Base-by-base conservation (phyloP, 768 basidiomycete genomes). In the Pulveroboletus sp. region DNA sequence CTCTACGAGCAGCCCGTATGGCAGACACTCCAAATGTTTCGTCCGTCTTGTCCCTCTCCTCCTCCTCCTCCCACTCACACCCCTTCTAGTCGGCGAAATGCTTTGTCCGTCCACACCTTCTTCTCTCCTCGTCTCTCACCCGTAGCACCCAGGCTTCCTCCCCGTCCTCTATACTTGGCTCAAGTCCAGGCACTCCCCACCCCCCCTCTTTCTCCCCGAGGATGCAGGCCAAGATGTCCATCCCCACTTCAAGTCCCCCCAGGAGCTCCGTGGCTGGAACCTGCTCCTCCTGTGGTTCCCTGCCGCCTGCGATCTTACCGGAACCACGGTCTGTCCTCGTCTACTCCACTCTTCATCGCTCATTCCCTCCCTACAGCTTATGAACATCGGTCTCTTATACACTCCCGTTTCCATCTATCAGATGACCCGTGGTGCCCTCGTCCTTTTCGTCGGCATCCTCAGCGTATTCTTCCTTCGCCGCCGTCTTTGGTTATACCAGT, bases 381-480 rank as follows among this genome's bases (percentile, higher is more conserved):
- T 98, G 97, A 97, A 97, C 64, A 76, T 95, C 56, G 97, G 97
- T 46, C 78, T 99, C 40, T 79, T 99, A 32, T 92, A 94, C 68
- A 94, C 94, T 2, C 95, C 95, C 24, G 97, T 99, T 46, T 94
- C 90, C 36, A 92, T 97, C 59, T 98, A 91, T 74, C 95, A 97
- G 69, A 95, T 97, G 94, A 91, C 85, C 52, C 84, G 88, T 50
- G 94, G 94, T 43, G 87, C 92, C 36, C 82, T 97, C 49, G 92
- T 97, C 40, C 79, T 95, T 45, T 98, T 94, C 69, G 95, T 98
- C 51, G 95, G 93, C 39, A 63, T 90, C 47, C 80, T 98, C 58
- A 90, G 87, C 43, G 94, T 98, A 61, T 66, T 94, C 48, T 98
- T 98, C 77, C 82, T 99, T 50, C 80, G 77, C 42, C 84, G 94